A percentile compares a stretch with the other conserved stretches of the same genome.
These are phyloP conservation scores for Saccharomyces kudriavzevii DNA, from an alignment of 805 yeast species.

Conservation along the genomic window DNA sequence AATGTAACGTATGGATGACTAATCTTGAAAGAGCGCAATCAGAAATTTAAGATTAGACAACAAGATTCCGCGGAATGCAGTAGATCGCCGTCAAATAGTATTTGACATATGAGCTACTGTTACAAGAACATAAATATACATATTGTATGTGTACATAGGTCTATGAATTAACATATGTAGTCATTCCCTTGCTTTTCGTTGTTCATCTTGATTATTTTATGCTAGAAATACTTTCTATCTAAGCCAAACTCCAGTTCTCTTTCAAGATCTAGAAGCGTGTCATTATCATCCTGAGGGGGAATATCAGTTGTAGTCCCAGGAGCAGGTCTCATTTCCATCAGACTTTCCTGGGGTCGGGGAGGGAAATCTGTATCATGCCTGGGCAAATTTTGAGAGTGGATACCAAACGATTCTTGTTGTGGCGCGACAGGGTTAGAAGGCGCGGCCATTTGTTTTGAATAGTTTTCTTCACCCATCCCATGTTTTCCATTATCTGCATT, in stretches of 20 bases:
- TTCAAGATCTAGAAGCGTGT: conserved; percentile 42
- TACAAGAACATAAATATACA: neutral
- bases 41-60: neutral
- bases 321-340: conserved; percentile 13
- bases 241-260: conserved; percentile 61
- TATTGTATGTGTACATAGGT: neutral
- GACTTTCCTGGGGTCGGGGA: conserved; percentile 54
- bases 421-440: conserved; percentile 15
- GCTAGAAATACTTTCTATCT: conserved; percentile 38
- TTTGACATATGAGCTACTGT: neutral
- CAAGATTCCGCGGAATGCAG: neutral
- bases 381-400: conserved; percentile 39
- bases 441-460: conserved; percentile 16
- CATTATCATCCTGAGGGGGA: conserved; percentile 16
- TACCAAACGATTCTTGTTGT: conserved; percentile 34
- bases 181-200: neutral
- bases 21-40: neutral
- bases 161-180: neutral
- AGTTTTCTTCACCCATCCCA: conserved; percentile 9
- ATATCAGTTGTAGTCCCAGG: conserved; percentile 4
- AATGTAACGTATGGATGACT: neutral
- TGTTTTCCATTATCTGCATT: conserved; percentile 17
- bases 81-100: neutral
- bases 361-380: conserved; percentile 41
- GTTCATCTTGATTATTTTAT: neutral